A percentile compares a stretch with the other conserved stretches of the same genome.
phyloP scores from a whole-genome alignment of 371 early-diverging fungal genomes.

The Apophysomyces trapeziformis region DNA sequence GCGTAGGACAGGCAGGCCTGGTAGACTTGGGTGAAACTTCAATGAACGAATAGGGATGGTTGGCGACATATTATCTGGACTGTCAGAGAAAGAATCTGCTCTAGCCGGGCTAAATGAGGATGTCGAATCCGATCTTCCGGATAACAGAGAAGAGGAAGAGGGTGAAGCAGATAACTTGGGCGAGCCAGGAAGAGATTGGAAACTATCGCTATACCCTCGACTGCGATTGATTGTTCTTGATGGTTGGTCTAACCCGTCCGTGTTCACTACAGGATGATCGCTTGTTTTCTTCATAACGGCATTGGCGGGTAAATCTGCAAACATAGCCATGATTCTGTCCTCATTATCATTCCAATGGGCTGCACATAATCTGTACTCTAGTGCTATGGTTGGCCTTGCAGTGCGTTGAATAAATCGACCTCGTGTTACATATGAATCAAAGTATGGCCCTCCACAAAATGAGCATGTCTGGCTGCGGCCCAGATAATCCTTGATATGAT shows the following conservation, averaged over 20 bases:
- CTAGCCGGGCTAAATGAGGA: conserved; percentile 15
- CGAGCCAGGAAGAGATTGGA: conserved; percentile 12
- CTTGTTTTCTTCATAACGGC: conserved; percentile 2
- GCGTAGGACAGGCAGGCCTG: conserved; percentile 17
- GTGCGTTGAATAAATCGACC: conserved; percentile 68
- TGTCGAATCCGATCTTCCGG: conserved; percentile 18
- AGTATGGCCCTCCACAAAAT: conserved; percentile 88
- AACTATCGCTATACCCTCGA: conserved; percentile 20
- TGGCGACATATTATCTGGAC: conserved; percentile 2
- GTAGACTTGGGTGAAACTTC: conserved; percentile 23
- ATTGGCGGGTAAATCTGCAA: conserved; percentile 22
- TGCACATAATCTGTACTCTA: conserved; percentile 42
- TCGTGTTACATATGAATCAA: conserved; percentile 69
- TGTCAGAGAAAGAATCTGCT: background rate
- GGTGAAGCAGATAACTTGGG: conserved; percentile 17
- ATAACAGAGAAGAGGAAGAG: conserved; percentile 23
- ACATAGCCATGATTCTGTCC: conserved; percentile 42
- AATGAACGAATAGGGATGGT: conserved; percentile 16
- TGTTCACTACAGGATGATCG: conserved; percentile 14
- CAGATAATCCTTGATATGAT: conserved; percentile 70
- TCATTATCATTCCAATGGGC: conserved; percentile 51
- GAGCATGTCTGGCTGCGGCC: conserved; percentile 71
- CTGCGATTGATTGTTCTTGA: conserved; percentile 8
- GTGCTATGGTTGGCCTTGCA: conserved; percentile 42
- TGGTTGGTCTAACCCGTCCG: conserved; percentile 19